Base-by-base conservation (phyloP, 371 early-diverging fungal species). In the Mortierella sp. region DNA sequence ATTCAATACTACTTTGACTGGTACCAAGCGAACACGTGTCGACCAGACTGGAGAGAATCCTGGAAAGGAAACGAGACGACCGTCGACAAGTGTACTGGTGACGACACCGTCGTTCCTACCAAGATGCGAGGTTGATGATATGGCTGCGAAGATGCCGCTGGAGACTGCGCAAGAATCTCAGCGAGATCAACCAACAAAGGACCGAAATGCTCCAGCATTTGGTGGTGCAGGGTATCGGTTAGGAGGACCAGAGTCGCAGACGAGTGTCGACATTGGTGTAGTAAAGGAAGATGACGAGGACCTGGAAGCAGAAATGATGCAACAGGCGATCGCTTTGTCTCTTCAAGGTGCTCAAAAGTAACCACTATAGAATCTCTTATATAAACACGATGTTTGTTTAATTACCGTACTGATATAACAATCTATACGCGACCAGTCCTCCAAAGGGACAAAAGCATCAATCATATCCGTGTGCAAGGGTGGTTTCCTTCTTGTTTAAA, bases 151-250 rank as follows among this genome's bases (percentile, higher is more conserved):
- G 21, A 48, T 68, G 42, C 75, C 75, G 3, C n/a, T 46, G n/a
- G 52, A 47, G 17, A 54, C 43, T 21, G 31, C 54, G 8, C 51
- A 51, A 32, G n/a, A 31, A 17, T 26, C 31, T 12, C 30, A 26
- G 11, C 37, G 52, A 55, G 47, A 57, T 11, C 51, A 60, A 21
- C 14, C 37, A 34, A 34, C n/a, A n/a, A 34, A 34, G 37, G 14
- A 11, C 37, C 37, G 11, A 34, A n/a, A n/a, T n/a, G n/a, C 37
- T 4, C 37, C 37, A 2, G 27, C 60, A 23, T 73, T 73, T 52
- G 60, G 68, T 21, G 69, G 75, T 9, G 12, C 75, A n/a, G 75
- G 75, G 6, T 64, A 73, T 64, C 75, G 75, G 19, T 46, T 73
- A 7, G 75, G 69, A 1, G 62, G 58, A 3, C 47, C 56, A 8